Evolutionary conservation across 1,139 yeast genomes (phyloP).

Genomic region (Yamadazyma atmosphaerica): DNA sequence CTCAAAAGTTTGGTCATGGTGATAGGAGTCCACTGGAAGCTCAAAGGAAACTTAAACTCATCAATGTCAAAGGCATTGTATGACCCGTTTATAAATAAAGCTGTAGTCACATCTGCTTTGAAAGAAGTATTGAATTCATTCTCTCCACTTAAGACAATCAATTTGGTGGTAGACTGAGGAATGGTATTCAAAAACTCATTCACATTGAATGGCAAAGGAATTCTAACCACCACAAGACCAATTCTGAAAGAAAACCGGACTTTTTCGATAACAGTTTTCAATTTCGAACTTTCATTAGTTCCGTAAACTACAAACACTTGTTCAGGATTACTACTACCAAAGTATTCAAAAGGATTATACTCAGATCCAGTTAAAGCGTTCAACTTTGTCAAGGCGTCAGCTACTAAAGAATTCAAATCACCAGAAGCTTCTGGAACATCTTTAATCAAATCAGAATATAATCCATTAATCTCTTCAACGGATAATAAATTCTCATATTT

Average conservation of each 20-base stretch:
- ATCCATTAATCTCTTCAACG: conserved; percentile 42
- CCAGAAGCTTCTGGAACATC: conserved; percentile 22
- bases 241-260: conserved; percentile 35
- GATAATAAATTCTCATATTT: conserved; percentile 49
- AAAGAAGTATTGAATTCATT: conserved; percentile 39
- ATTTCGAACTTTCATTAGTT: conserved; percentile 60
- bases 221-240: conserved; percentile 73
- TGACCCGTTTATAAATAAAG: conserved; percentile 58
- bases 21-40: conserved; percentile 58
- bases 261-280: conserved; percentile 44
- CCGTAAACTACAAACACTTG: conserved; percentile 81
- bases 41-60: conserved; percentile 53
- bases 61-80: conserved; percentile 42
- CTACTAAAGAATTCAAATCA: conserved; percentile 39
- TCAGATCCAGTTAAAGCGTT: conserved; percentile 59
- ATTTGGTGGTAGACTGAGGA: conserved; percentile 57
- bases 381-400: conserved; percentile 46
- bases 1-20: conserved; percentile 51
- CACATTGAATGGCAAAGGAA: conserved; percentile 75
- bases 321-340: conserved; percentile 60
- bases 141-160: conserved; percentile 56
- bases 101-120: conserved; percentile 72
- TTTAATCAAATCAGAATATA: conserved; percentile 39
- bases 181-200: conserved; percentile 57
- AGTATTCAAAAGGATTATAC: conserved; percentile 70